phyloP scores from a whole-genome alignment of 2,329 filamentous ascomycete species.

The Clarireedia sp. region DNA sequence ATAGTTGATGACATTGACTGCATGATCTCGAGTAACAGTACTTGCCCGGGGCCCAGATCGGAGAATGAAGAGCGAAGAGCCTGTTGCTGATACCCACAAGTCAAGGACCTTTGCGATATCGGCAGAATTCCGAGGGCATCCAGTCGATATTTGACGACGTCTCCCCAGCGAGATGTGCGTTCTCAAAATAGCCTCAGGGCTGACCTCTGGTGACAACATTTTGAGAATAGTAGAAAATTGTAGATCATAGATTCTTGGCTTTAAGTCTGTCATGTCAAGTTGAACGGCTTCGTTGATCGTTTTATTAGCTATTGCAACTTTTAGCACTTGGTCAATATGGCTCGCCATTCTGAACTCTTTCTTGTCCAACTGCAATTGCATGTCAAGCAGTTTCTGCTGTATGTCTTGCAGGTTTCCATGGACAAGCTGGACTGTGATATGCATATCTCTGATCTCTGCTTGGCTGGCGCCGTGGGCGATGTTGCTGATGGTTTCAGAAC shows the following conservation, averaged over 20 bases:
- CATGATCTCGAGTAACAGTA: background rate
- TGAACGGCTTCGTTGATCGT: conserved; percentile 3
- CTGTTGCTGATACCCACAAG: conserved; percentile 4
- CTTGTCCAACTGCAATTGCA: too few species aligned
- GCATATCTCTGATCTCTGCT: conserved; percentile 10
- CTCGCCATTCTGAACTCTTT: background rate
- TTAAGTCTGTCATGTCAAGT: background rate
- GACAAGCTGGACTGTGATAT: conserved; percentile 4
- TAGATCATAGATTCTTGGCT: background rate
- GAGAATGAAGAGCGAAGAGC: conserved; percentile 6
- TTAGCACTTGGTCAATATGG: background rate
- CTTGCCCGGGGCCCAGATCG: conserved; percentile 1
- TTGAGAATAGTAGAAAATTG: too few species aligned
- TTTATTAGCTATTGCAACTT: conserved; percentile 7
- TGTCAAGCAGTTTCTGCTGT: too few species aligned
- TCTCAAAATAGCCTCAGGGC: too few species aligned
- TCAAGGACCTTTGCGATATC: background rate
- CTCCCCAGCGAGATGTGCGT: too few species aligned
- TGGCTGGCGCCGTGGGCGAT: conserved; percentile 1
- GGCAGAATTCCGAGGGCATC: too few species aligned
- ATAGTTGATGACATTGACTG: background rate
- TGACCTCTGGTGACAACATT: too few species aligned
- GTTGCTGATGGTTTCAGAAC: conserved; percentile 3
- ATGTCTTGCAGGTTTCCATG: too few species aligned
- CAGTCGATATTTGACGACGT: too few species aligned